phyloP scores from a whole-genome alignment of 1,284 basidiomycete species.

The Moniliophthora roreri region DNA sequence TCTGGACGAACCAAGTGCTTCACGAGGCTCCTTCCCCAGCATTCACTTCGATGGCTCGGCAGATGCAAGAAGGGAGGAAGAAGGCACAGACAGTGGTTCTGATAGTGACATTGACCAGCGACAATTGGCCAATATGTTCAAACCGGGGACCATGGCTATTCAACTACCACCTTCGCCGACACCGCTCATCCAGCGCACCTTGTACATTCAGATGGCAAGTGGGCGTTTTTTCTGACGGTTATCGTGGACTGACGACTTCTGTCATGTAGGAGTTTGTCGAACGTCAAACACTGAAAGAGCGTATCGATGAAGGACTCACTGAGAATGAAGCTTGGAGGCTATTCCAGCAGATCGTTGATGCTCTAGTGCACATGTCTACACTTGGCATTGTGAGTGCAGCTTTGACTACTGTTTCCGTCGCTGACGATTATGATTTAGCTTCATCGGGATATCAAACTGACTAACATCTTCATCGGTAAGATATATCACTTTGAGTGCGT shows the following conservation, averaged over 20 bases:
- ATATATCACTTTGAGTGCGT: constrained; percentile 3
- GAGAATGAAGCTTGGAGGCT: constrained; percentile 90
- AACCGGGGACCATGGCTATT: constrained; percentile 10
- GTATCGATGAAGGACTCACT: constrained; percentile 76
- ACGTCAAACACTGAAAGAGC: constrained; percentile 80
- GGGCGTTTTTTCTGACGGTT: constrained; percentile 1
- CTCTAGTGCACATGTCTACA: constrained; percentile 87
- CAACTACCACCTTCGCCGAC: constrained; percentile 25
- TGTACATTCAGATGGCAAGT: constrained; percentile 89
- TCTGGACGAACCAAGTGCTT: constrained; percentile 45
- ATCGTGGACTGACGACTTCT: constrained; percentile 10
- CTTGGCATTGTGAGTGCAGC: constrained; percentile 71
- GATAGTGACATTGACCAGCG: constrained; percentile 43
- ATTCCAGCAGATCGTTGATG: constrained; percentile 92
- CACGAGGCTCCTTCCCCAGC: constrained; percentile 70
- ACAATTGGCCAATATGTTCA: constrained; percentile 32
- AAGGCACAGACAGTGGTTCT: constrained; percentile 20
- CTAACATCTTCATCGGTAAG: constrained; percentile 88
- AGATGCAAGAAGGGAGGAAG: constrained; percentile 34
- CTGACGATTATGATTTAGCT: constrained; percentile 42
- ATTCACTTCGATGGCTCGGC: constrained; percentile 68
- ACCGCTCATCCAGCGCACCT: constrained; percentile 54
- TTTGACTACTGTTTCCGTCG: constrained; percentile 6
- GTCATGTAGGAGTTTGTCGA: constrained; percentile 80
- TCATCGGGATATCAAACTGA: constrained; percentile 91